A percentile compares a stretch with the other conserved stretches of the same genome.
phyloP scores from a whole-genome alignment of 345 rosid genomes.

The Salix arbutifolia region DNA sequence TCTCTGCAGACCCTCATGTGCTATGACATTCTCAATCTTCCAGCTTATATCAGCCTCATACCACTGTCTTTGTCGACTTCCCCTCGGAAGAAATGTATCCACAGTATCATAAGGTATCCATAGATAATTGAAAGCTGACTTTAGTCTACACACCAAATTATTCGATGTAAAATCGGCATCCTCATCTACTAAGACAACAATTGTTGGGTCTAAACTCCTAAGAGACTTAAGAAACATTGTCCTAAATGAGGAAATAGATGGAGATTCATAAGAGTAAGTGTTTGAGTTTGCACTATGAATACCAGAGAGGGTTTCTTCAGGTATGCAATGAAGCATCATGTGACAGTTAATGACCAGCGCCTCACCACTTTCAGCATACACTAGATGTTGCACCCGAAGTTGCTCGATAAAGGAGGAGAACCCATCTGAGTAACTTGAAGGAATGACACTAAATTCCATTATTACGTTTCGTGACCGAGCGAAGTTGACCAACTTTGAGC shows the following conservation, averaged over 20 bases:
- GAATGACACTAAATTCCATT: constrained; percentile 55
- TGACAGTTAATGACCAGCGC: constrained; percentile 83
- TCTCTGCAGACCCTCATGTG: constrained; percentile 66
- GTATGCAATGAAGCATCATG: constrained; percentile 75
- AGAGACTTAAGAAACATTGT: constrained; percentile 53
- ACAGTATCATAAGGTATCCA: constrained; percentile 92
- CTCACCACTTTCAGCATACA: constrained; percentile 39
- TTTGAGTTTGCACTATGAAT: constrained; percentile 7
- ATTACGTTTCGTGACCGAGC: constrained; percentile 64
- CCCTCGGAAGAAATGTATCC: constrained; percentile 63
- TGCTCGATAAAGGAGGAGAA: constrained; percentile 64
- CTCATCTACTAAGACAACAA: constrained; percentile 70
- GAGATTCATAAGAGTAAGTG: constrained; percentile 20
- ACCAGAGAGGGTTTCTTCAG: constrained; percentile 51
- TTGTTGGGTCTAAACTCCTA: constrained; percentile 59
- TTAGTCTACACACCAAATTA: constrained; percentile 51
- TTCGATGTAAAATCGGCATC: constrained; percentile 73
- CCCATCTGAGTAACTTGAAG: constrained; percentile 60
- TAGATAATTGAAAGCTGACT: constrained; percentile 67
- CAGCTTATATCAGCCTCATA: constrained; percentile 70
- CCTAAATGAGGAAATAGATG: constrained; percentile 36
- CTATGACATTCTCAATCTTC: constrained; percentile 86
- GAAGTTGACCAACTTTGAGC: constrained; percentile 59
- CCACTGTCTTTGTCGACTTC: constrained; percentile 77
- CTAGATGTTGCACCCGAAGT: constrained; percentile 47